A percentile compares a stretch with the other conserved stretches of the same genome.
Conservation (phyloP, 495 filamentous ascomycete species). For the Penicillium cataractarum region DNA sequence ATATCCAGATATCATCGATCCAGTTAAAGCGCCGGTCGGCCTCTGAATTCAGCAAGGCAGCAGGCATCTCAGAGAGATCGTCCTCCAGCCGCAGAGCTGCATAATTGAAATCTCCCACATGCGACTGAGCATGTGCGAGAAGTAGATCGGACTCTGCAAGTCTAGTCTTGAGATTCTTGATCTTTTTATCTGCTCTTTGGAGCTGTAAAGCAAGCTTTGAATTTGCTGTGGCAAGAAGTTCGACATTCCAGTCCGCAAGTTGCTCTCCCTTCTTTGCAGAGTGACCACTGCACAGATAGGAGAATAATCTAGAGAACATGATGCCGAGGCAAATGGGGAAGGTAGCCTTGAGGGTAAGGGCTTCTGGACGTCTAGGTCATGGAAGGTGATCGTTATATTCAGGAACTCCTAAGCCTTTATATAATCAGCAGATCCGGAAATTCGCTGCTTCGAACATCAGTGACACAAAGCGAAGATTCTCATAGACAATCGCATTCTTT, state of each 20-base stretch:
- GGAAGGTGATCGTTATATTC: not conserved
- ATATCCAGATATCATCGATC: constrained; percentile 28
- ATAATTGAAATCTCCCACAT: not conserved
- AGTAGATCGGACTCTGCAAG: constrained; percentile 28
- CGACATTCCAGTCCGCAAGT: not conserved
- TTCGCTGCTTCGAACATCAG: not conserved
- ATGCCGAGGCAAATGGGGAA: not conserved
- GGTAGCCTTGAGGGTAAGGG: not conserved
- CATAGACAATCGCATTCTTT: not conserved
- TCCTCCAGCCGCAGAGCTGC: not conserved
- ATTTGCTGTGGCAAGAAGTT: constrained; percentile 9
- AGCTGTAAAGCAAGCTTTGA: constrained; percentile 14
- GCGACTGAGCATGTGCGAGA: constrained; percentile 18
- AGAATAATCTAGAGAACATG: not conserved
- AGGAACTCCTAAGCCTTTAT: not conserved
- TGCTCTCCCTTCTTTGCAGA: not conserved
- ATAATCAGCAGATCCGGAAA: not conserved
- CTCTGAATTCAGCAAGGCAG: not conserved
- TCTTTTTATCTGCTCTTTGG: constrained; percentile 6
- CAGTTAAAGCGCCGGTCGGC: not conserved
- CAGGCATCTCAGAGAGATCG: not conserved
- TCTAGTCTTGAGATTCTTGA: constrained; percentile 9
- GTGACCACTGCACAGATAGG: not conserved
- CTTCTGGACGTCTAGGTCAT: not conserved
- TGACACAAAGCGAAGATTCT: not conserved